Conservation (phyloP, 768 basidiomycete species). For the Cystofilobasidium macerans region DNA sequence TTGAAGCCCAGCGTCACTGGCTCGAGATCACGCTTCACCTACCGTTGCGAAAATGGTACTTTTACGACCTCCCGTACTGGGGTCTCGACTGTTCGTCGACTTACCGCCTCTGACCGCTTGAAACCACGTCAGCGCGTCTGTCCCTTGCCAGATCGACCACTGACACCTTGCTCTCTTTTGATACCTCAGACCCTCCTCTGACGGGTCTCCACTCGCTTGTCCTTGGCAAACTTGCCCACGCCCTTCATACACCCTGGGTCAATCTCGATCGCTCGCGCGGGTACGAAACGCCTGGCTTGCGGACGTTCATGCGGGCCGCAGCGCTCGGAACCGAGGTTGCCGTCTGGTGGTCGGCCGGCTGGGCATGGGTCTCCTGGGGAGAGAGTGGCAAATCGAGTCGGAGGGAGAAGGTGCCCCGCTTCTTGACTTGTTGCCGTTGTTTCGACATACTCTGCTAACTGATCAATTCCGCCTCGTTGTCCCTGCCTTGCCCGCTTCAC, state of each 20-base stretch:
- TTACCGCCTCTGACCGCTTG: not conserved
- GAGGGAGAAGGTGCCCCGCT: too few species aligned
- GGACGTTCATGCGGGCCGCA: slow-evolving; percentile 67
- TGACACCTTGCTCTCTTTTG: not conserved
- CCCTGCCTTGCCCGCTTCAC: too few species aligned
- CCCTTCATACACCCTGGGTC: slow-evolving; percentile 56
- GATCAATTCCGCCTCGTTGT: too few species aligned
- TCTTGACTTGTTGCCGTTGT: too few species aligned
- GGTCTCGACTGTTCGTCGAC: slow-evolving; percentile 57
- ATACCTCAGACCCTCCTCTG: slow-evolving; percentile 55
- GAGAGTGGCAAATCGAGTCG: slow-evolving; percentile 46
- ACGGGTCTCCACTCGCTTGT: slow-evolving; percentile 55
- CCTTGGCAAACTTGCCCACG: slow-evolving; percentile 42
- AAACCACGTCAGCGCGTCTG: too few species aligned
- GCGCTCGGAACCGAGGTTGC: slow-evolving; percentile 59
- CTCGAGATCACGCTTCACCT: slow-evolving; percentile 79
- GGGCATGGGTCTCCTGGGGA: slow-evolving; percentile 49
- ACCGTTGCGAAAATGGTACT: slow-evolving; percentile 70
- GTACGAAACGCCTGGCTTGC: slow-evolving; percentile 54
- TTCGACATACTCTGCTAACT: too few species aligned
- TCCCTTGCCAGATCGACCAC: not conserved
- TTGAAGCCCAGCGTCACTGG: slow-evolving; percentile 90
- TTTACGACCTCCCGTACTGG: slow-evolving; percentile 80
- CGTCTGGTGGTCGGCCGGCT: slow-evolving; percentile 62
- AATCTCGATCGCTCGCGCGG: slow-evolving; percentile 59